Evolutionary conservation across 148 eudicot species (phyloP), one percentile per base, ranked within the genome.

Genomic region (Chenopodium berlandieri): DNA sequence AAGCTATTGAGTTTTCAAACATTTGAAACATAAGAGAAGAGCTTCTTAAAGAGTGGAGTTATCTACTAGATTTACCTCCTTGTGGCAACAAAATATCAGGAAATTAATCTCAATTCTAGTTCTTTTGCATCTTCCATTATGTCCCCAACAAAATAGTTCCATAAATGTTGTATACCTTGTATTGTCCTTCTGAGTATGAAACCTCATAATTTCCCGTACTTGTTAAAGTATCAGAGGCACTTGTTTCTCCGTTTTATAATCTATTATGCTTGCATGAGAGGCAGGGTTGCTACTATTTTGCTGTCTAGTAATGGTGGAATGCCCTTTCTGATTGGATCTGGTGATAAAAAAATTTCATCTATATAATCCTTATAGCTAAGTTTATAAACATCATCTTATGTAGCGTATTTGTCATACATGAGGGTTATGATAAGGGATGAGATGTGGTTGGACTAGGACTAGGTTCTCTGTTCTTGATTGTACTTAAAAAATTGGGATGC

Each of bases 401-500:
- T 63, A 63, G 30, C 10, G 1, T 63, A 9, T 2, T 50, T 50
- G 54, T 50, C 16, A 11, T 50, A 2, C 54, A 12, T 2, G 9
- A 63, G 30, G 27, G 27, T 63, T 9, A 25, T 65, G 27, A 65
- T 25, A 65, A n/a, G 69, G 31, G 1, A 13, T 23, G 32, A 25
- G 47, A 4, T 70, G 47, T 70, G 47, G 12, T 17, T n/a, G 46
- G 47, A 17, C 40, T 70, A 5, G n/a, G 47, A 47, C 73, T 17
- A 19, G n/a, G 4, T 70, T 34, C 25, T 70, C 73, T 32, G 46
- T 66, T 13, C 68, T 64, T 22, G 30, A 54, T 27, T 67, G 63
- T 68, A 44, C 78, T 80, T 50, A 71, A 9, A 23, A 80, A 19
- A 48, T n/a, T 80, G 62, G 10, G 27, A 19, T 80, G 50, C 31